Evolutionary conservation across 1,284 basidiomycete species (phyloP).

Genomic region (Heterobasidion irregulare): DNA sequence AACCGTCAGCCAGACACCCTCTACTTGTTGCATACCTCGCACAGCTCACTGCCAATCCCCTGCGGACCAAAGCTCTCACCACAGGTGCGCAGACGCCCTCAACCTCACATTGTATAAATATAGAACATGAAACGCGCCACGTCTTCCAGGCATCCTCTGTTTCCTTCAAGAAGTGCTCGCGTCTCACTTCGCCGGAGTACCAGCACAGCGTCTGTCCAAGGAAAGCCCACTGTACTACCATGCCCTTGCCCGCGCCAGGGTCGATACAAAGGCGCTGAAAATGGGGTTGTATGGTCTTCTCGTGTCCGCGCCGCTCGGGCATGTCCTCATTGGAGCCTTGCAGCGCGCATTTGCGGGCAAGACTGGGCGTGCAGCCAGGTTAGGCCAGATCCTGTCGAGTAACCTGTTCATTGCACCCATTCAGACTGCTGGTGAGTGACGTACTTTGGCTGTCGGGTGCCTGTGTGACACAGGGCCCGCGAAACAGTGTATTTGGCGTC

Average conservation of each 20-base stretch:
- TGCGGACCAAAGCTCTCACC: slow-evolving; percentile 70
- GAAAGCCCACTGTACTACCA: slow-evolving; percentile 45
- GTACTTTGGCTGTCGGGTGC: background rate
- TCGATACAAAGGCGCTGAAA: slow-evolving; percentile 64
- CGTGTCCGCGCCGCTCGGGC: slow-evolving; percentile 78
- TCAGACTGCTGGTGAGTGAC: slow-evolving; percentile 56
- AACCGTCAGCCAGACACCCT: slow-evolving; percentile 29
- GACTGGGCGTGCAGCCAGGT: slow-evolving; percentile 57
- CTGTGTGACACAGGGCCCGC: background rate
- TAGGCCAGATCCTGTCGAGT: slow-evolving; percentile 72
- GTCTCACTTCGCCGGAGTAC: slow-evolving; percentile 56
- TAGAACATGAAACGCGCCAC: background rate
- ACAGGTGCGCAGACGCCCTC: slow-evolving; percentile 33
- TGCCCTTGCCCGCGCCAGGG: slow-evolving; percentile 44
- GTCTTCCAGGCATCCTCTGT: slow-evolving; percentile 46
- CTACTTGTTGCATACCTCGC: slow-evolving; percentile 57
- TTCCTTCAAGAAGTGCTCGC: slow-evolving; percentile 80
- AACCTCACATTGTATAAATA: too few relatives aligned
- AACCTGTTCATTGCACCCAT: slow-evolving; percentile 77
- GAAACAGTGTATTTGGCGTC: slow-evolving; percentile 52
- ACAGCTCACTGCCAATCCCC: slow-evolving; percentile 55
- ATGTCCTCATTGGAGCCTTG: slow-evolving; percentile 62
- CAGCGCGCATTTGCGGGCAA: slow-evolving; percentile 75
- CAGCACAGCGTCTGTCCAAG: slow-evolving; percentile 40
- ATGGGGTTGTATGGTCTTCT: slow-evolving; percentile 81